These are phyloP conservation scores for Blastocystis sp. DNA, from an alignment of 352 stramenopile species.

Conservation along the genomic window DNA sequence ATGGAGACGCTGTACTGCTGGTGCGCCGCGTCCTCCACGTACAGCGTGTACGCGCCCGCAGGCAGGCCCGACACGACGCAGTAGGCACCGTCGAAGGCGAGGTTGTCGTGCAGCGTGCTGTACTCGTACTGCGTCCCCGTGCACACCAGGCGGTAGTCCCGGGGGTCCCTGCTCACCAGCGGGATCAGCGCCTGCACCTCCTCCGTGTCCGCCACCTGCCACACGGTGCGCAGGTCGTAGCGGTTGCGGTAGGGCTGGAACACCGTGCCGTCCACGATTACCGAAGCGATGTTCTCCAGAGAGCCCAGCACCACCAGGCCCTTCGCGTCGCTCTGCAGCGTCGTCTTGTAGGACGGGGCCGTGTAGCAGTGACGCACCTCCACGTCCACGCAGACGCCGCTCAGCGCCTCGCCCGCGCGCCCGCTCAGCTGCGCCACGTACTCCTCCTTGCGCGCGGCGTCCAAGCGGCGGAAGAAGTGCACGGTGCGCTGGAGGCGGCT, in stretches of 20 bases:
- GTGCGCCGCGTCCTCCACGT: not conserved
- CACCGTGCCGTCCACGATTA: not conserved
- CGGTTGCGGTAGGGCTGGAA: not conserved
- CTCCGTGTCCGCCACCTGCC: not conserved
- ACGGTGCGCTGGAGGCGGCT: not conserved
- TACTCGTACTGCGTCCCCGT: not conserved
- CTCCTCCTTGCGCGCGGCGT: not conserved
- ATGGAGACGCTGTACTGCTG: not conserved
- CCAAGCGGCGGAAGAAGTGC: not conserved
- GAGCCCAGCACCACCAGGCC: conserved; percentile 14
- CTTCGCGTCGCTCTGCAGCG: conserved; percentile 14
- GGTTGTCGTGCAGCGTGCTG: not conserved
- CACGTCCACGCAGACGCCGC: not conserved
- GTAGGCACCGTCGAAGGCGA: not conserved
- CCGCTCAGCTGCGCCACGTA: not conserved
- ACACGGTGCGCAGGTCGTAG: not conserved
- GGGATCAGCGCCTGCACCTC: conserved; percentile 40
- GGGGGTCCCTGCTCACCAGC: not conserved
- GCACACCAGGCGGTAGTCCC: conserved; percentile 21
- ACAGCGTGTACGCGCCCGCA: not conserved
- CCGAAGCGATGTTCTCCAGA: not conserved
- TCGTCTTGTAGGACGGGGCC: not conserved
- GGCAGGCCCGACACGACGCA: not conserved
- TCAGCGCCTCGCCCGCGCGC: not conserved
- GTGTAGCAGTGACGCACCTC: not conserved